A percentile compares a stretch with the other conserved stretches of the same genome.
These are phyloP conservation scores for Lipomyces mesembrius DNA, from an alignment of 805 yeast genomes.

Conservation along the genomic window DNA sequence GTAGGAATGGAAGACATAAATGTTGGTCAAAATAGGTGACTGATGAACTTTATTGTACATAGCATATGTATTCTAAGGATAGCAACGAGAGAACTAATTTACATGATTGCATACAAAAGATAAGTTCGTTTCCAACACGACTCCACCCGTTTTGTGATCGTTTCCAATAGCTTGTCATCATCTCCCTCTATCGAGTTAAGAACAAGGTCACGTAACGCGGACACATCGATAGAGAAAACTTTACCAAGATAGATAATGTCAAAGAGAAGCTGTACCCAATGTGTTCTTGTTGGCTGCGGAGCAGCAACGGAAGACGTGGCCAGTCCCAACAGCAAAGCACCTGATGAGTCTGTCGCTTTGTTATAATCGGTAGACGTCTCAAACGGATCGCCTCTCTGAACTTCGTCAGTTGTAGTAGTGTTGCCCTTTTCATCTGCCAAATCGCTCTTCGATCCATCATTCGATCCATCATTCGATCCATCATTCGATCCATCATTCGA, in stretches of 20 bases:
- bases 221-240: conserved; percentile 14
- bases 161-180: conserved; percentile 2
- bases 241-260: conserved; percentile 27
- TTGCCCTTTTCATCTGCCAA: too few relatives aligned
- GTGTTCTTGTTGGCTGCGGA: conserved; percentile 6
- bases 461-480: too few relatives aligned
- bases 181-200: neutral
- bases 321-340: neutral
- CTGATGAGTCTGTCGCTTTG: neutral
- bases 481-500: too few relatives aligned
- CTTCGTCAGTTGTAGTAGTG: neutral
- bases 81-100: neutral
- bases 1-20: neutral
- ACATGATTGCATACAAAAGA: conserved; percentile 29
- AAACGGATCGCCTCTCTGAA: neutral
- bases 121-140: conserved; percentile 30
- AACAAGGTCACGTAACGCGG: conserved; percentile 6
- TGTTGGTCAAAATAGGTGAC: neutral
- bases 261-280: conserved; percentile 31
- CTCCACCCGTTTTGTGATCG: conserved; percentile 25
- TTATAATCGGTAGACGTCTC: neutral
- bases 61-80: neutral
- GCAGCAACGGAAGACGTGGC: conserved; percentile 2
- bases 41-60: conserved; percentile 6
- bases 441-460: neutral